phyloP scores from a whole-genome alignment of 805 yeast species.

The Lachancea mirantina region DNA sequence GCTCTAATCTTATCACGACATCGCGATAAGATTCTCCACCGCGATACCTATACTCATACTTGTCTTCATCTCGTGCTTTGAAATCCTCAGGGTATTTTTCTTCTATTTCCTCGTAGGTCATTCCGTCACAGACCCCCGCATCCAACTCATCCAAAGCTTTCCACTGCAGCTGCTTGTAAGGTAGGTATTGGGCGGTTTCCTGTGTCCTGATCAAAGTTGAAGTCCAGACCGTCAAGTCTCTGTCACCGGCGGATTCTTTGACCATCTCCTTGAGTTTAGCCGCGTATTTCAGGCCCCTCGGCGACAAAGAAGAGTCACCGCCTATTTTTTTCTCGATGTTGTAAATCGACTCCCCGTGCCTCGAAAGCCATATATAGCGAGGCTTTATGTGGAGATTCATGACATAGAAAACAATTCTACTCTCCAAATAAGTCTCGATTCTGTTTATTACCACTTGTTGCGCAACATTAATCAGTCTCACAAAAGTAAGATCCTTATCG shows the following conservation, averaged over 20 bases:
- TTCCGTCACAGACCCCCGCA: conserved; percentile 96
- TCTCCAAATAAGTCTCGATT: conserved; percentile 81
- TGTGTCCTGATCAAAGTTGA: conserved; percentile 87
- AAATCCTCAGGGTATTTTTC: conserved; percentile 85
- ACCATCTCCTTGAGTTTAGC: conserved; percentile 72
- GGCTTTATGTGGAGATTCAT: conserved; percentile 95
- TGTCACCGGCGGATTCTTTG: conserved; percentile 48
- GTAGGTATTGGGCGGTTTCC: conserved; percentile 79
- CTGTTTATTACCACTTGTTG: conserved; percentile 82
- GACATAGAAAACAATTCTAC: conserved; percentile 88
- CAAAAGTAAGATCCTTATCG: conserved; percentile 68
- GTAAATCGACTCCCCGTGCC: conserved; percentile 93
- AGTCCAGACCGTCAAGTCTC: conserved; percentile 86
- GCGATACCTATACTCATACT: conserved; percentile 89
- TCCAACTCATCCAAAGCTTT: conserved; percentile 95
- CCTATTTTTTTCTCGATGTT: conserved; percentile 93
- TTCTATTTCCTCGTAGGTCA: conserved; percentile 92
- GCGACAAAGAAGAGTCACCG: conserved; percentile 82
- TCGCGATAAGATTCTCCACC: conserved; percentile 98
- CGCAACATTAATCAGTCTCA: conserved; percentile 81
- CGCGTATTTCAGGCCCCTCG: conserved; percentile 81
- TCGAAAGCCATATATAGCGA: conserved; percentile 83
- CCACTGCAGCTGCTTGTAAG: conserved; percentile 84
- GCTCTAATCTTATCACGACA: conserved; percentile 89
- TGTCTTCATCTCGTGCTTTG: conserved; percentile 90